These are phyloP conservation scores for Lyophyllum decastes DNA, from an alignment of 768 basidiomycete species.

Conservation along the genomic window DNA sequence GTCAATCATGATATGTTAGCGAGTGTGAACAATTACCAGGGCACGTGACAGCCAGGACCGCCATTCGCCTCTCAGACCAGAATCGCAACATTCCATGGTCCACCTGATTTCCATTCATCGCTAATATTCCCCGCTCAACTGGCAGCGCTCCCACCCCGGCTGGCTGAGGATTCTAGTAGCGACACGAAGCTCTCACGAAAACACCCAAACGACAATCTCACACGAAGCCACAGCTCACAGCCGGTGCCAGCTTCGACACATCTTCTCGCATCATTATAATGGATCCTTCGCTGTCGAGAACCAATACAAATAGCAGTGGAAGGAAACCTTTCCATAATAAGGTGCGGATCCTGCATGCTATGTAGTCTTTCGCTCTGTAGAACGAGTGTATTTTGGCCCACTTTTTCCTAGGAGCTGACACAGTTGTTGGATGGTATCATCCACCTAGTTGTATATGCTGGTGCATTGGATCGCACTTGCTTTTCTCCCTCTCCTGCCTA, in stretches of 20 bases:
- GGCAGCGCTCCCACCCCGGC: conserved; percentile 1
- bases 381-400: background rate
- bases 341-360: background rate
- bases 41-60: background rate
- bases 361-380: background rate
- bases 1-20: too few relatives aligned
- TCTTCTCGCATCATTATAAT: conserved; percentile 6
- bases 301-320: conserved; percentile 6
- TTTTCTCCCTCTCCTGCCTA: background rate
- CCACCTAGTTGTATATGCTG: too few relatives aligned
- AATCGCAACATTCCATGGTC: conserved; percentile 5
- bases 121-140: background rate
- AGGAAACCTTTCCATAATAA: conserved; percentile 10
- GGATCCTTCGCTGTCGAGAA: conserved; percentile 10
- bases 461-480: background rate
- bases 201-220: conserved; percentile 6
- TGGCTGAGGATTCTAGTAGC: background rate
- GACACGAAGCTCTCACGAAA: conserved; percentile 7
- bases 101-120: conserved; percentile 11
- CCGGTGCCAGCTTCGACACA: background rate
- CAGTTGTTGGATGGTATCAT: background rate
- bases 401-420: background rate
- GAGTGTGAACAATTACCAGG: too few relatives aligned
- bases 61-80: background rate
- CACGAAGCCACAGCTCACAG: background rate